These are phyloP conservation scores for Diphasiastrum complanatum DNA, from an alignment of 83 land plant species.

Conservation along the genomic window DNA sequence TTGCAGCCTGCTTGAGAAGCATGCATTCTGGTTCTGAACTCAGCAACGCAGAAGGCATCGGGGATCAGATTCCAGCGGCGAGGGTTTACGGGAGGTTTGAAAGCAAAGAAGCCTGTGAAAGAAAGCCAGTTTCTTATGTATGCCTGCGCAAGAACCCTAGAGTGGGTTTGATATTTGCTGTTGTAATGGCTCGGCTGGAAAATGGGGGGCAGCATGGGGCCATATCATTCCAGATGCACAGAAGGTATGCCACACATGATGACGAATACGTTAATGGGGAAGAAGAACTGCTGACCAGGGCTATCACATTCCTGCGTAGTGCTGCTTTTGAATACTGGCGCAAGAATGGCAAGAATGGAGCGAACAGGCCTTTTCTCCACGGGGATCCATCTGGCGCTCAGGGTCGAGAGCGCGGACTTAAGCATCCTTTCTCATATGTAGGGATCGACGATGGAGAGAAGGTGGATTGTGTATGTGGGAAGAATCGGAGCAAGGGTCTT, in stretches of 20 bases:
- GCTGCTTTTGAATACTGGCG: conserved; percentile 28
- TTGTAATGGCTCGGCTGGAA: neutral
- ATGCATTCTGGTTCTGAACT: too few relatives aligned
- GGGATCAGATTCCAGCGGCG: neutral
- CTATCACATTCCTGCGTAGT: conserved; percentile 23
- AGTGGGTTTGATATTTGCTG: neutral
- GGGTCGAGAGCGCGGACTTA: conserved; percentile 23
- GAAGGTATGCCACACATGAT: neutral
- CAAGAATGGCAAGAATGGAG: conserved; percentile 19
- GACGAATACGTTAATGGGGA: neutral
- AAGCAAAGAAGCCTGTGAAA: neutral
- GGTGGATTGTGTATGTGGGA: conserved; percentile 35
- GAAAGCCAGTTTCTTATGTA: too few relatives aligned
- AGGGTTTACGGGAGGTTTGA: neutral
- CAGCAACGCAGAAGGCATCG: too few relatives aligned
- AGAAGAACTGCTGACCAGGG: conserved; percentile 18
- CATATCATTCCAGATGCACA: conserved; percentile 1
- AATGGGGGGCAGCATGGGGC: conserved; percentile 11
- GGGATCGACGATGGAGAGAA: conserved; percentile 26
- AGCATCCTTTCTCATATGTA: conserved; percentile 24
- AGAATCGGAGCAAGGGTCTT: conserved; percentile 31
- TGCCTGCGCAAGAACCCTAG: conserved; percentile 3
- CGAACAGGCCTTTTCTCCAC: conserved; percentile 1
- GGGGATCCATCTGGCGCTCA: neutral
- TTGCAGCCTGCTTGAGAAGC: neutral